Conservation (phyloP, 495 filamentous ascomycete genomes). For the Neurospora cerealis region DNA sequence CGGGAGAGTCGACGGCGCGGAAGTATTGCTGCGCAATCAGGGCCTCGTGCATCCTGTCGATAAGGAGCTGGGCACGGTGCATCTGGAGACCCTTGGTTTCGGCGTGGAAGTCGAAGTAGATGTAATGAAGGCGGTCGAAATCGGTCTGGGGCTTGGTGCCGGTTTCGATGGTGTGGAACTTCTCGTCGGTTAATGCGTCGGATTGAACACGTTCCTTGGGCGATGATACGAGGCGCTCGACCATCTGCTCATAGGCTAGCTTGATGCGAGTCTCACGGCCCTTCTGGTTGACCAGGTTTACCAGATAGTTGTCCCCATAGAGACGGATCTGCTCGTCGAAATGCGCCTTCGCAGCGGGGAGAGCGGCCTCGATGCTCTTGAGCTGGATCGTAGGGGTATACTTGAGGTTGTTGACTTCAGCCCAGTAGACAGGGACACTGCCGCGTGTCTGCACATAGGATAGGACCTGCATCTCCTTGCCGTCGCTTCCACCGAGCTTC, state of each 20-base stretch:
- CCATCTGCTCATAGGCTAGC: constrained; percentile 81
- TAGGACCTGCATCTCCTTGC: constrained; percentile 73
- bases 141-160: constrained; percentile 39
- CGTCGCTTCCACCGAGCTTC: constrained; percentile 43
- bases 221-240: constrained; percentile 60
- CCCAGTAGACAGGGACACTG: constrained; percentile 90
- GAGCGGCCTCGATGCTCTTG: constrained; percentile 70
- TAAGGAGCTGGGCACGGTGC: constrained; percentile 79
- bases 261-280: constrained; percentile 83
- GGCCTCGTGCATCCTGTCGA: constrained; percentile 66
- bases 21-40: constrained; percentile 78
- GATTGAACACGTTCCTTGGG: constrained; percentile 52
- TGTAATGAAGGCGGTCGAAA: constrained; percentile 79
- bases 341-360: constrained; percentile 68
- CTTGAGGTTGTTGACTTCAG: constrained; percentile 81
- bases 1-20: constrained; percentile 78
- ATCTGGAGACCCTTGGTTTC: constrained; percentile 91
- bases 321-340: constrained; percentile 84
- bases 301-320: constrained; percentile 92
- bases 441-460: constrained; percentile 94
- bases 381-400: constrained; percentile 87
- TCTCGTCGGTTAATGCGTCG: constrained; percentile 55
- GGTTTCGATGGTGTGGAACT: constrained; percentile 68
- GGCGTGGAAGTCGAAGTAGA: constrained; percentile 97
- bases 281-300: constrained; percentile 93